A percentile compares a stretch with the other conserved stretches of the same genome.
These are phyloP conservation scores for Aquanectria penicillioides DNA, from an alignment of 2,329 filamentous ascomycete species.

Conservation along the genomic window DNA sequence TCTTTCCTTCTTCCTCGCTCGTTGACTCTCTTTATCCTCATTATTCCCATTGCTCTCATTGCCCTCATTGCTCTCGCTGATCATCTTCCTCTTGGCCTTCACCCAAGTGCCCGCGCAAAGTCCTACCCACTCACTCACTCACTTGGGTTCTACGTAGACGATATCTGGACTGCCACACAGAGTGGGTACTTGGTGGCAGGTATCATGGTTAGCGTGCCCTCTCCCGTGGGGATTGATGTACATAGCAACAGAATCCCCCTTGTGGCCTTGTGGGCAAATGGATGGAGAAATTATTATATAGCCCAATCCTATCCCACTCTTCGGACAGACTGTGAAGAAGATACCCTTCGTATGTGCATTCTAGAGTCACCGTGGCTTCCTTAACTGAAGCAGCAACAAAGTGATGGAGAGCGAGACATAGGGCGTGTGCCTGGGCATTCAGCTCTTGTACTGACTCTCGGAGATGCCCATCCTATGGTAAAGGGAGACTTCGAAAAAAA, in stretches of 20 bases:
- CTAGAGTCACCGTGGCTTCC: not conserved
- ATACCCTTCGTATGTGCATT: not conserved
- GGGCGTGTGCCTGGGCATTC: not conserved
- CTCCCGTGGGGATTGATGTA: slow-evolving; percentile 31
- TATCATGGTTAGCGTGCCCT: slow-evolving; percentile 37
- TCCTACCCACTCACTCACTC: no score
- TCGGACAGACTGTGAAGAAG: not conserved
- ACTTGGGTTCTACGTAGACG: slow-evolving; percentile 13
- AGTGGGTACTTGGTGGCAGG: slow-evolving; percentile 24
- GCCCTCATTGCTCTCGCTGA: not conserved
- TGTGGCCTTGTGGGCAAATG: slow-evolving; percentile 18
- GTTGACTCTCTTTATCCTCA: no score
- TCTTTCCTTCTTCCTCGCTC: not conserved
- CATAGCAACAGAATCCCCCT: slow-evolving; percentile 24
- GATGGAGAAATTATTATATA: slow-evolving; percentile 22
- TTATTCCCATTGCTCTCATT: not conserved
- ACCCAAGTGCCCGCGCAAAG: no score
- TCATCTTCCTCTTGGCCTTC: no score
- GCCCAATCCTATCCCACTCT: slow-evolving; percentile 7
- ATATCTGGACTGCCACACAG: slow-evolving; percentile 14
- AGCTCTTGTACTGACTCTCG: not conserved
- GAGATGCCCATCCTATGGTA: no score
- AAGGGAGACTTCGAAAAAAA: not conserved
- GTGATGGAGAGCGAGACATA: not conserved
- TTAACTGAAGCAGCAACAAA: not conserved